A percentile compares a stretch with the other conserved stretches of the same genome.
Conservation (phyloP, 441 rosid genomes). For the Raphanus hybrid region DNA sequence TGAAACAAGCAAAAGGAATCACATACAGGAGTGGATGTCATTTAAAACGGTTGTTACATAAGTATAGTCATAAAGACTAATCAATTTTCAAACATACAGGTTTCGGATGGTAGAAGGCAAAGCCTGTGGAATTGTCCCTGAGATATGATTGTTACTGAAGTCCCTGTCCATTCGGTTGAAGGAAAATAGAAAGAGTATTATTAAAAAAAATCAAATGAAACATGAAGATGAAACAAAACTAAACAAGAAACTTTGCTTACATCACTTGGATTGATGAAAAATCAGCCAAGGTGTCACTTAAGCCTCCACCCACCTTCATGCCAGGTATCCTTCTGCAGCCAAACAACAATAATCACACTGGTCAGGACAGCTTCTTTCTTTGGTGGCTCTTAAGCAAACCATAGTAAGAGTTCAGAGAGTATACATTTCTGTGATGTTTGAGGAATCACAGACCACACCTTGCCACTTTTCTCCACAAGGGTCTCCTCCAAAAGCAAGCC, state of each 20-base stretch:
- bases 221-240: slow-evolving; percentile 26
- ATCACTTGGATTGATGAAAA: slow-evolving; percentile 65
- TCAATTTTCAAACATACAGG: slow-evolving; percentile 55
- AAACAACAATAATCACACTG: slow-evolving; percentile 33
- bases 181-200: neutral
- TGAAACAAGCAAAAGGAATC: slow-evolving; percentile 42
- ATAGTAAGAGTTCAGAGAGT: slow-evolving; percentile 30
- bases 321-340: slow-evolving; percentile 67
- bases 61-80: slow-evolving; percentile 9
- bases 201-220: neutral
- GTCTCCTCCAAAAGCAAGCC: slow-evolving; percentile 90
- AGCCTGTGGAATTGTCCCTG: slow-evolving; percentile 76
- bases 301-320: slow-evolving; percentile 67
- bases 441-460: slow-evolving; percentile 81
- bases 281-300: slow-evolving; percentile 55
- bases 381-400: slow-evolving; percentile 21
- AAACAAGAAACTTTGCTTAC: slow-evolving; percentile 49
- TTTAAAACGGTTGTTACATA: slow-evolving; percentile 12
- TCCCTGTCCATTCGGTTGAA: slow-evolving; percentile 62
- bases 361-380: slow-evolving; percentile 25
- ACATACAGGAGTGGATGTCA: slow-evolving; percentile 7
- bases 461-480: slow-evolving; percentile 90
- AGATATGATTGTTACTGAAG: slow-evolving; percentile 81
- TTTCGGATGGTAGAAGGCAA: slow-evolving; percentile 69
- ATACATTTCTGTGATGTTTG: slow-evolving; percentile 78